phyloP scores from a whole-genome alignment of 192 early-diverging fungal genomes.

The Phlyctochytrium arcticum region DNA sequence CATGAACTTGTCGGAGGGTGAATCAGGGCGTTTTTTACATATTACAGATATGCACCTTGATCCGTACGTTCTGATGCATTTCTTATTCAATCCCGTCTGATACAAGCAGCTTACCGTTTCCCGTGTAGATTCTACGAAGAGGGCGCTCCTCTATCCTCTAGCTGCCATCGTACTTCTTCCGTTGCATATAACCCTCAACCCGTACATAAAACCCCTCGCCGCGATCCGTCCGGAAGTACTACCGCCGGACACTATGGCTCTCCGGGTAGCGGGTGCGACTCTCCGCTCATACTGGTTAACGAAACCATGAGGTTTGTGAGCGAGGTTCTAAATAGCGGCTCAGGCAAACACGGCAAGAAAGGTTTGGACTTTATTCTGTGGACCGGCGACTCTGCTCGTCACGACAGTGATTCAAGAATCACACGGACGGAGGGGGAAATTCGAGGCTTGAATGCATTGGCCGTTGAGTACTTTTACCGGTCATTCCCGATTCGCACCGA shows the following conservation, averaged over 20 bases:
- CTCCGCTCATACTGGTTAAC: constrained; percentile 30
- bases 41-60: constrained; percentile 37
- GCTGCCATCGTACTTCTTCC: constrained; percentile 6
- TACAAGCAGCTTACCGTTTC: too few species aligned
- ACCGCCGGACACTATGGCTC: constrained; percentile 27
- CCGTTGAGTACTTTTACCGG: background rate
- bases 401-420: constrained; percentile 26
- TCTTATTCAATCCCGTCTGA: too few species aligned
- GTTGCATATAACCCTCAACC: background rate
- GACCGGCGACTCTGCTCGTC: constrained; percentile 38
- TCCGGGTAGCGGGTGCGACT: constrained; percentile 31
- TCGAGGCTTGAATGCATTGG: constrained; percentile 13
- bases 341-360: too few species aligned
- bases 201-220: background rate
- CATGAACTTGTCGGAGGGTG: too few species aligned
- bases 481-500: constrained; percentile 1
- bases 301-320: constrained; percentile 27
- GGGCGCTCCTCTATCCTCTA: constrained; percentile 1
- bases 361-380: constrained; percentile 31
- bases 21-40: constrained; percentile 24
- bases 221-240: too few species aligned
- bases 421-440: constrained; percentile 20
- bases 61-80: constrained; percentile 20
- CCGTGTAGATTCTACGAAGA: constrained; percentile 18
- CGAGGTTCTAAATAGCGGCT: background rate